Percentiles rank a stretch among this genome's conserved stretches.
These are phyloP conservation scores for Amoeboradix gromovi DNA, from an alignment of 371 early-diverging fungal species.

Conservation along the genomic window DNA sequence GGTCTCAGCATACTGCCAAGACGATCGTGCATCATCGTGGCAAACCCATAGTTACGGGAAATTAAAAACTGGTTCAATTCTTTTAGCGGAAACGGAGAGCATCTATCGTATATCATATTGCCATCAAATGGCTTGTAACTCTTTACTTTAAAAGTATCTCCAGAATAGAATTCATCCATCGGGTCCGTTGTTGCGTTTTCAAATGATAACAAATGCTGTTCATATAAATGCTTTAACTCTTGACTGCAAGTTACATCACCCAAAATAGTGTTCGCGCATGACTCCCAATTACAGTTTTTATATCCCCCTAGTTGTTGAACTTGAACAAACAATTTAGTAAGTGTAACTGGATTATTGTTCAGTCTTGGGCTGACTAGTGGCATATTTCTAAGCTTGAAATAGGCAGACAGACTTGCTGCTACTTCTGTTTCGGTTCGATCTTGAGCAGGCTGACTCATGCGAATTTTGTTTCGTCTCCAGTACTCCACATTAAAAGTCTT, in stretches of 20 bases:
- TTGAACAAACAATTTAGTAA: not conserved
- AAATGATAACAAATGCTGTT: not conserved
- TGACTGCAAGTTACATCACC: not conserved
- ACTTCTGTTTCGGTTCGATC: not conserved
- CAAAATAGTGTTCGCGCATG: not conserved
- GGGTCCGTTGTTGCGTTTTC: not conserved
- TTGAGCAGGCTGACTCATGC: not conserved
- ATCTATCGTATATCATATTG: not conserved
- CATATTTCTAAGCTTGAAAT: not conserved
- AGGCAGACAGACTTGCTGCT: not conserved
- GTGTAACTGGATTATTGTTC: not conserved
- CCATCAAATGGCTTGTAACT: not conserved
- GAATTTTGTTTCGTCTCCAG: too few species aligned
- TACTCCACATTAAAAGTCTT: too few species aligned
- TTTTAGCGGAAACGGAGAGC: not conserved
- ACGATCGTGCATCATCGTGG: not conserved
- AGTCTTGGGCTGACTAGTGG: not conserved
- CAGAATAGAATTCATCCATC: not conserved
- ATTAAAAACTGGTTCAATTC: not conserved
- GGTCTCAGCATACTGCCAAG: not conserved
- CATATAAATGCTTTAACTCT: not conserved
- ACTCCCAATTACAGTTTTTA: not conserved
- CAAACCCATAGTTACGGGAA: not conserved
- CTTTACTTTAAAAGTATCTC: not conserved
- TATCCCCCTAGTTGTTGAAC: not conserved